phyloP scores from a whole-genome alignment of 257 asterid genomes.

The Solanum okadae region DNA sequence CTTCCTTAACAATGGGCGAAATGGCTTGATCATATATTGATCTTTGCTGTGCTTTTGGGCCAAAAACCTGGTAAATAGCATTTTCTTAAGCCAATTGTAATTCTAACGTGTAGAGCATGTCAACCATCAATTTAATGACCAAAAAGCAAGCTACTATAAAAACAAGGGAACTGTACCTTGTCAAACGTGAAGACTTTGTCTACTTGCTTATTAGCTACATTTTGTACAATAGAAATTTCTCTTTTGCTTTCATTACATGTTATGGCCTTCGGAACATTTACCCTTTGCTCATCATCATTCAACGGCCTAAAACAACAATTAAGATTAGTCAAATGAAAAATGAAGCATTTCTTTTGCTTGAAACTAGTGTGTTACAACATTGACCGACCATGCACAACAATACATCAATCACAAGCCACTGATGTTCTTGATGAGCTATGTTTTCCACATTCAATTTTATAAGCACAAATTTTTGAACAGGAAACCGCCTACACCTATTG shows the following conservation, averaged over 20 bases:
- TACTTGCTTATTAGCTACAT: conserved; percentile 60
- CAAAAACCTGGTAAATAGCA: conserved; percentile 41
- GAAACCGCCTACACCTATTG: too few species aligned
- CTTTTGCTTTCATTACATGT: conserved; percentile 60
- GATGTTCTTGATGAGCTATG: neutral
- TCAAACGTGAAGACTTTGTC: conserved; percentile 75
- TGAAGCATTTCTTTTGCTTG: neutral
- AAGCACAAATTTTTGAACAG: neutral
- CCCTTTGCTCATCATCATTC: conserved; percentile 50
- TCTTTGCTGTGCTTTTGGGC: conserved; percentile 81
- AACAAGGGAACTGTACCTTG: conserved; percentile 32
- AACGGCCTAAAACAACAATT: conserved; percentile 39
- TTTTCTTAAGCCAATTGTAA: neutral
- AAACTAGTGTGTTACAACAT: neutral
- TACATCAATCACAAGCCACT: neutral
- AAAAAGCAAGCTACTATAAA: neutral
- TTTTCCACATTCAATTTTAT: neutral
- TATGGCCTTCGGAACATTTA: conserved; percentile 46
- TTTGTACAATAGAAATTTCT: conserved; percentile 59
- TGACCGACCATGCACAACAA: neutral
- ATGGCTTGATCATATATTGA: conserved; percentile 78
- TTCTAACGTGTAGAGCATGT: neutral
- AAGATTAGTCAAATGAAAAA: neutral
- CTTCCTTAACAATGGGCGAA: conserved; percentile 70
- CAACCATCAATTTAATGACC: neutral